Conservation (phyloP, 208 protist genomes). For the Spongospora subterranea region DNA sequence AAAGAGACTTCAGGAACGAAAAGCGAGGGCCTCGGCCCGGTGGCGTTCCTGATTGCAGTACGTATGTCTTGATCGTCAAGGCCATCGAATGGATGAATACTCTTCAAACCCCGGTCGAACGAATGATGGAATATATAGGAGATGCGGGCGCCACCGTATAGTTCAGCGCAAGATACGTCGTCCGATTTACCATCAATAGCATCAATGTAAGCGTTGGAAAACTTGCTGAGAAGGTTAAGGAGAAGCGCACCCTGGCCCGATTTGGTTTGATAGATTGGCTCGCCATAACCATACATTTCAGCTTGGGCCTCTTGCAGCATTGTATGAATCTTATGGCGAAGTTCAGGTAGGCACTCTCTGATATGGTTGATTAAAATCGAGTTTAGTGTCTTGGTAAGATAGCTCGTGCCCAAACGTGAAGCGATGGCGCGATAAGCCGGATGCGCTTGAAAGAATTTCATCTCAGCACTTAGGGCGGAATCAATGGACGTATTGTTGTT, state of each 20-base stretch:
- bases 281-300: constrained; percentile 60
- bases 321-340: constrained; percentile 74
- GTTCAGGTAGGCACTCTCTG: constrained; percentile 86
- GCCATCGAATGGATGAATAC: constrained; percentile 85
- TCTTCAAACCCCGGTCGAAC: constrained; percentile 85
- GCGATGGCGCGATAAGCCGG: constrained; percentile 81
- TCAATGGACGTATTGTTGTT: constrained; percentile 83
- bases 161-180: constrained; percentile 80
- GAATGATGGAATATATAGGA: constrained; percentile 90
- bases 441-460: constrained; percentile 88
- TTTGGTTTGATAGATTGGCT: constrained; percentile 55
- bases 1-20: constrained; percentile 90
- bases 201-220: constrained; percentile 70
- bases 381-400: constrained; percentile 69
- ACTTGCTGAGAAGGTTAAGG: constrained; percentile 49
- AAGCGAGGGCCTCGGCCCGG: constrained; percentile 90
- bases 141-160: constrained; percentile 92
- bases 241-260: not conserved
- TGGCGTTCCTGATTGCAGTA: constrained; percentile 92
- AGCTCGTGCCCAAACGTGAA: constrained; percentile 62
- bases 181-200: constrained; percentile 89
- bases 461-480: constrained; percentile 84
- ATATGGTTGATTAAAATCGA: constrained; percentile 93
- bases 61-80: constrained; percentile 87
- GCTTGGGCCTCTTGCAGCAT: constrained; percentile 53